Conservation (phyloP, 805 yeast genomes). For the Zygotorulaspora sp. region DNA sequence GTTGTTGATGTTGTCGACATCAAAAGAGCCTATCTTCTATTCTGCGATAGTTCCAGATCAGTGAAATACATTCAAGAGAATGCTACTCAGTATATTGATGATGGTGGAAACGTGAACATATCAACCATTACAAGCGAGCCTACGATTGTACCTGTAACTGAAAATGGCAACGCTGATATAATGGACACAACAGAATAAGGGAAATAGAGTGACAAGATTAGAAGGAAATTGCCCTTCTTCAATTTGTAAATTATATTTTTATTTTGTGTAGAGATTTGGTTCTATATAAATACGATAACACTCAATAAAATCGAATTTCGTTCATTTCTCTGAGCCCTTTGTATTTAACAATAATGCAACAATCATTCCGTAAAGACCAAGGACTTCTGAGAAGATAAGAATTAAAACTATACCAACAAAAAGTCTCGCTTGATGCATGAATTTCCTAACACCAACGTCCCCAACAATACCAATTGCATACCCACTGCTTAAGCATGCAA, state of each 20-base stretch:
- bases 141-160: constrained; percentile 37
- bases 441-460: constrained; percentile 86
- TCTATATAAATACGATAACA: constrained; percentile 2
- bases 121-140: constrained; percentile 36
- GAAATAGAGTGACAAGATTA: constrained; percentile 17
- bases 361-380: constrained; percentile 91
- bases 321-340: constrained; percentile 57
- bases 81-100: constrained; percentile 67
- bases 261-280: constrained; percentile 4
- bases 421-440: constrained; percentile 80
- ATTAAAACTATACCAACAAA: constrained; percentile 88
- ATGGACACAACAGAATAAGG: constrained; percentile 36
- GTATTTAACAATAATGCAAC: constrained; percentile 90
- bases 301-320: constrained; percentile 1
- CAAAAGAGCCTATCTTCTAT: constrained; percentile 80
- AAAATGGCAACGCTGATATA: constrained; percentile 24
- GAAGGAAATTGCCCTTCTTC: not conserved
- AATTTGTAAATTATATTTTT: constrained; percentile 6
- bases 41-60: constrained; percentile 84
- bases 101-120: constrained; percentile 66
- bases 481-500: constrained; percentile 94
- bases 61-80: constrained; percentile 77
- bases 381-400: constrained; percentile 85
- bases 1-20: constrained; percentile 73
- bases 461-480: constrained; percentile 95